Conservation (phyloP, 768 basidiomycete species). For the Dendrothele bispora region DNA sequence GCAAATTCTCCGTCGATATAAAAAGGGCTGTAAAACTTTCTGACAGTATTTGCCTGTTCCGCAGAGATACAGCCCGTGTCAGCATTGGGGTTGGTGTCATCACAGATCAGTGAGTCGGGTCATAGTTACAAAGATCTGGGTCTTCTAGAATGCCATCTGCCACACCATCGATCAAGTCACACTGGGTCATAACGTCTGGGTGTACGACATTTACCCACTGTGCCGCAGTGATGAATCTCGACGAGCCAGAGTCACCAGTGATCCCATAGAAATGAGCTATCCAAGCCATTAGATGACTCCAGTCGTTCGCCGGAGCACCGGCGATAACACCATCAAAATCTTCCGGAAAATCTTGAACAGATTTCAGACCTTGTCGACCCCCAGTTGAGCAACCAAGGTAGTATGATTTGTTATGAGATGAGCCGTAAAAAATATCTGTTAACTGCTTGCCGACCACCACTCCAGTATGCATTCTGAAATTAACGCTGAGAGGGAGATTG, state of each 20-base stretch:
- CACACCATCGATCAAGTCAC: conserved; percentile 9
- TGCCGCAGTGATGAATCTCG: conserved; percentile 15
- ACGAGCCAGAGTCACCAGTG: conserved; percentile 2
- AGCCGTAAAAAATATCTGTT: conserved; percentile 17
- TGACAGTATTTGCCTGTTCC: conserved; percentile 15
- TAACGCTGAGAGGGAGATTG: neutral
- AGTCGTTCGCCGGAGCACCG: conserved; percentile 17
- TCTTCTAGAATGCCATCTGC: conserved; percentile 20
- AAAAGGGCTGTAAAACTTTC: conserved; percentile 15
- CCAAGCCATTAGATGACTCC: neutral
- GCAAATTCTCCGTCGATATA: conserved; percentile 11
- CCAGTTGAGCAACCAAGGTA: conserved; percentile 22
- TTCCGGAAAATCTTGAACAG: conserved; percentile 11
- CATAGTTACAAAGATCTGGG: conserved; percentile 20
- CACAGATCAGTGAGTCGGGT: conserved; percentile 14
- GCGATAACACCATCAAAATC: conserved; percentile 25
- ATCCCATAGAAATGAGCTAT: conserved; percentile 4
- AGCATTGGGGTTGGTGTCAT: neutral
- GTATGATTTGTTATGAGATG: conserved; percentile 16
- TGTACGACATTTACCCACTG: conserved; percentile 15
- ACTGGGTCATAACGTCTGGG: conserved; percentile 19
- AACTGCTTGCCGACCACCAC: conserved; percentile 20
- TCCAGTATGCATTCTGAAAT: conserved; percentile 12
- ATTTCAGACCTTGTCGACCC: conserved; percentile 19
- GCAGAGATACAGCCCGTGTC: conserved; percentile 15